Evolutionary conservation across 1,139 yeast genomes (phyloP).

Genomic region (Magnusiomyces tetraspermus): DNA sequence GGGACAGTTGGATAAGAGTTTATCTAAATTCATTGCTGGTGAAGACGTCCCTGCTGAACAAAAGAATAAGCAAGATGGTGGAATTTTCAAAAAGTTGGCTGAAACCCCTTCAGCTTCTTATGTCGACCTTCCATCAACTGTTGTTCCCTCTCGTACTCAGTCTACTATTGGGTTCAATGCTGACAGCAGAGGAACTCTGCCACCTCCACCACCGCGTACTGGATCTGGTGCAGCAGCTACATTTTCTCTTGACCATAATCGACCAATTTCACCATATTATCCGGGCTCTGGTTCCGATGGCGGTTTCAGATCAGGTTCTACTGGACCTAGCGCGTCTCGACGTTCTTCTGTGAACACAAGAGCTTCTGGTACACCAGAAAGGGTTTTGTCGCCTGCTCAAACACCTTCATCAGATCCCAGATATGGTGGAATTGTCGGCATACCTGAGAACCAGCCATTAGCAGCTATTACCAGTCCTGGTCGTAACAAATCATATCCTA

Average conservation of each 20-base stretch:
- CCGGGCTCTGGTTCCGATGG: neutral
- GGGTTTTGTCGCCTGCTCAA: constrained; percentile 1
- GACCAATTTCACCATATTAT: constrained; percentile 1
- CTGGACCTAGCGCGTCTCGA: constrained; percentile 3
- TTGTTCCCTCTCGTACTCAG: constrained; percentile 9
- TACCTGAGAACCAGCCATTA: constrained; percentile 5
- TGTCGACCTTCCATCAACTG: constrained; percentile 6
- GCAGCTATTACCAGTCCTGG: constrained; percentile 2
- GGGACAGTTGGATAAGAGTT: constrained; percentile 76
- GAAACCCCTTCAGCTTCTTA: constrained; percentile 19
- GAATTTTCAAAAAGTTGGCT: constrained; percentile 59
- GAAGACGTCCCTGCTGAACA: constrained; percentile 41
- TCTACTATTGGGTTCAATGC: constrained; percentile 10
- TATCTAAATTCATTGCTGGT: constrained; percentile 83
- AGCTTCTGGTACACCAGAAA: constrained; percentile 2
- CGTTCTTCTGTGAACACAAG: neutral
- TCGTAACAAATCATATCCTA: neutral
- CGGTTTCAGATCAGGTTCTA: constrained; percentile 3
- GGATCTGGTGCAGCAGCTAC: constrained; percentile 1
- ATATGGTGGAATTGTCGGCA: neutral
- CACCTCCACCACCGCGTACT: too few species aligned
- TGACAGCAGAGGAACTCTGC: neutral
- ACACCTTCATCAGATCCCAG: constrained; percentile 4
- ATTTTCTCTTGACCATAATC: neutral
- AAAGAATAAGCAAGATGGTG: constrained; percentile 37